Base-by-base conservation (phyloP, 345 rosid species). In the Mercurialis annua region DNA sequence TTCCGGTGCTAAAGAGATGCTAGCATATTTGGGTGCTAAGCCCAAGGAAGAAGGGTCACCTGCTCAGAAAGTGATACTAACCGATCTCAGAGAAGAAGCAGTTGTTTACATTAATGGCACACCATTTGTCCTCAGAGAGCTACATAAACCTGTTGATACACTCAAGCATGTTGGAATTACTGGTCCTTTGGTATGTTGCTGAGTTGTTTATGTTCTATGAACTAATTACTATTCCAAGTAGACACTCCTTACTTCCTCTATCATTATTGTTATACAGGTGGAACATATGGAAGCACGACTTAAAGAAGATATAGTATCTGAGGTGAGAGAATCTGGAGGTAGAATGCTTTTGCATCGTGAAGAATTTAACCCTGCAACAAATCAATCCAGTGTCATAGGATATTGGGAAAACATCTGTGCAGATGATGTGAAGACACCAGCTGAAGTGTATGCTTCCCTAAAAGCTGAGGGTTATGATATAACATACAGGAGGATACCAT, bases 81-180 rank as follows among this genome's bases (percentile, higher is more conserved):
- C 89, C 49, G 96, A 94, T 78, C 76, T 91, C 42, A 86, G 97
- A 84, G 97, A 94, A 87, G 99, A 94, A 71, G 91, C 92, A 33
- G 92, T 86, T 76, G 96, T 91, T 73, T 94, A 91, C 84, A 91
- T 94, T 62, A 85, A 85, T 78, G 96, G 91, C 64, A 85, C 87
- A 21, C 97, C 97, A 38, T 94, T 91, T 83, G 97, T 89, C 69
- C 86, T 87, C 65, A 81, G 97, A 81, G 95, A 90, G 76, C 82
- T 90, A 46, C 88, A 85, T 73, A 93, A 93, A 79, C 99, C 95
- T 64, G 95, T 89, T 36, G 91, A 93, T 62, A 84, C 96, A 2
- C 92, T 93, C 48, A 93, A 90, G 86, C 97, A 93, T 78, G 93
- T 85, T 11, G 96, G 96, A 70, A 90, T 90, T 38, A 87, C 96